Base-by-base conservation (phyloP, 148 eudicot species). In the Nyssa sinensis region DNA sequence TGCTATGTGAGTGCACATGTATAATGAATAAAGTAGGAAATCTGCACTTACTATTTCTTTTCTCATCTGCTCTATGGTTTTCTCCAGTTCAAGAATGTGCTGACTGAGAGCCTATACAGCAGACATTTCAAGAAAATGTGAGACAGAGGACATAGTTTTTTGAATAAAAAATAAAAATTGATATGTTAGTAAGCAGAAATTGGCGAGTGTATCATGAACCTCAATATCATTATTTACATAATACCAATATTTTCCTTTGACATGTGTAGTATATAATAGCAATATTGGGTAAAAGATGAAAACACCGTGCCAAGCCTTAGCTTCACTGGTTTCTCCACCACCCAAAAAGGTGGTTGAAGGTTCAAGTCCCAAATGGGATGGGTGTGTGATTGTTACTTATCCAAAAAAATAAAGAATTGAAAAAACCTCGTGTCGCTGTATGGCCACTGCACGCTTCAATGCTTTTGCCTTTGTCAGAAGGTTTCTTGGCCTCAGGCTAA, bases 361-460 rank as follows among this genome's bases (percentile, higher is more conserved):
- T n/a, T n/a, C n/a, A n/a, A n/a, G n/a, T n/a, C n/a, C n/a, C n/a
- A n/a, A n/a, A n/a, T n/a, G n/a, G n/a, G n/a, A n/a, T n/a, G n/a
- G n/a, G n/a, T n/a, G n/a, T n/a, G n/a, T n/a, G n/a, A n/a, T n/a
- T n/a, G n/a, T n/a, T n/a, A n/a, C n/a, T n/a, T n/a, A n/a, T n/a
- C n/a, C n/a, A 49, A 1, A 33, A 53, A 60, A 70, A 44, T 67
- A 47, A 51, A 69, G 49, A 19, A 13, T 30, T 71, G n/a, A n/a
- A 37, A 69, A 80, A 66, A 95, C 98, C 92, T 95, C 97, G 62
- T 95, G 94, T 58, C 98, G 92, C 80, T 95, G 98, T 96, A 92
- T 80, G 74, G 96, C 98, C 73, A 87, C 79, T 66, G 96, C 87
- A 31, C 96, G 96, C 77, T 92, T 95, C 71, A 92, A 81, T 73